phyloP scores from a whole-genome alignment of 352 stramenopile species.

The Phytopythium aichiense region DNA sequence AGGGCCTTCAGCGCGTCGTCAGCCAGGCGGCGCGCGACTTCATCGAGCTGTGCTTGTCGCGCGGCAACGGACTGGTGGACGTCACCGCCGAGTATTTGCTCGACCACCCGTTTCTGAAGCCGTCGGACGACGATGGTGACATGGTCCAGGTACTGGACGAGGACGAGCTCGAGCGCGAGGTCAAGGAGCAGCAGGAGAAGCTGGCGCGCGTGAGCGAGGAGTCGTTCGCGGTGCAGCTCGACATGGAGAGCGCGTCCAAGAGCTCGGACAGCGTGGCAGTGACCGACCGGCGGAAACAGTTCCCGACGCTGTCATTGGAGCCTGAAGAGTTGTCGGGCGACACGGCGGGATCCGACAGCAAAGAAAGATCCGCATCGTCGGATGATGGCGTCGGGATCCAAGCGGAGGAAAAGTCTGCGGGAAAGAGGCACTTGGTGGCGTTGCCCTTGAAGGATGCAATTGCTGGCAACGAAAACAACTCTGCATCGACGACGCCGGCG shows the following conservation, averaged over 20 bases:
- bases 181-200: conserved; percentile 41
- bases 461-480: conserved; percentile 14
- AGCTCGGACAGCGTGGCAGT: conserved; percentile 17
- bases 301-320: conserved; percentile 51
- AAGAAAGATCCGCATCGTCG: conserved; percentile 8
- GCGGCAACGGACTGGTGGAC: conserved; percentile 74
- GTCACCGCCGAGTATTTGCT: conserved; percentile 80
- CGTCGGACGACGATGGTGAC: conserved; percentile 71
- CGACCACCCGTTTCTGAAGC: conserved; percentile 71
- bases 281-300: conserved; percentile 44
- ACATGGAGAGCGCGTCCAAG: conserved; percentile 77
- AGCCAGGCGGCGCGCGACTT: conserved; percentile 75
- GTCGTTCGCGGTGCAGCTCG: conserved; percentile 60
- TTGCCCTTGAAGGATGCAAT: conserved; percentile 8
- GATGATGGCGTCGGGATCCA: conserved; percentile 12
- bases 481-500: conserved; percentile 2
- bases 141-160: conserved; percentile 74
- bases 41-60: conserved; percentile 80
- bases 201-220: conserved; percentile 53
- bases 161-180: conserved; percentile 56
- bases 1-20: conserved; percentile 65
- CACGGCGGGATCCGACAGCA: conserved; percentile 12
- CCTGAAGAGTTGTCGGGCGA: conserved; percentile 42
- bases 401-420: conserved; percentile 49
- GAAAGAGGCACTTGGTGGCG: conserved; percentile 15